phyloP scores from a whole-genome alignment of 2,329 filamentous ascomycete species.

The Xylariales sp. region DNA sequence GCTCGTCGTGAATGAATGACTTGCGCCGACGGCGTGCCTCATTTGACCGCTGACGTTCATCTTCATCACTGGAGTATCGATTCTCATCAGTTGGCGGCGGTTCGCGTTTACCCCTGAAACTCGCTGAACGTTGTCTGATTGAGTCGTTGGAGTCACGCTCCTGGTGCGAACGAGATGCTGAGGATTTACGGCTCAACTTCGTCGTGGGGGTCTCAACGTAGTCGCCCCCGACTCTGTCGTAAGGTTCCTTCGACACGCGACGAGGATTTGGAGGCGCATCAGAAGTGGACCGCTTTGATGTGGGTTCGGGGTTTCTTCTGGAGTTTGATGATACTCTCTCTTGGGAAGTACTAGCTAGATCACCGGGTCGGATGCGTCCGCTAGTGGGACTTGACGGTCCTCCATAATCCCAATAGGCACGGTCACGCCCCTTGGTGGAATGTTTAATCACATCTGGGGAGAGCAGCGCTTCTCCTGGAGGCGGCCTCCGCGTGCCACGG shows the following conservation, averaged over 20 bases:
- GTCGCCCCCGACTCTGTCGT: constrained; percentile 14
- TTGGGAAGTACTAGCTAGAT: too few species aligned
- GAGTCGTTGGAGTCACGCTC: constrained; percentile 19
- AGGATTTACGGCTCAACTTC: constrained; percentile 13
- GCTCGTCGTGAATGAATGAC: constrained; percentile 14
- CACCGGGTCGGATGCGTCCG: too few species aligned
- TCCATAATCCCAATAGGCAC: constrained; percentile 18
- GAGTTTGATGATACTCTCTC: too few species aligned
- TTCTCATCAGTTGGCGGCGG: constrained; percentile 16
- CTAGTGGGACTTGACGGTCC: constrained; percentile 16
- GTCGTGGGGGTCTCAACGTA: constrained; percentile 13
- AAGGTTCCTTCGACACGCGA: constrained; percentile 15
- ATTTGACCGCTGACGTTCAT: constrained; percentile 13
- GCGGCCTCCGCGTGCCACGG: constrained; percentile 14
- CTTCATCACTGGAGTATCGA: constrained; percentile 26
- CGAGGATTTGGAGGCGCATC: constrained; percentile 18
- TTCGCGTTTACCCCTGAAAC: constrained; percentile 14
- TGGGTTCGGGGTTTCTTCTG: too few species aligned
- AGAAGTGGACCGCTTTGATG: constrained; percentile 16
- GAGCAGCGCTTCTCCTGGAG: constrained; percentile 33
- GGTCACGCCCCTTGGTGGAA: constrained; percentile 23
- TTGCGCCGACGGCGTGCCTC: constrained; percentile 16
- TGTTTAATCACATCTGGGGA: constrained; percentile 40
- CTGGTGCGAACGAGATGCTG: constrained; percentile 11
- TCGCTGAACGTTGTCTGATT: constrained; percentile 15